Base-by-base conservation (phyloP, 208 protist genomes). In the Sergeia podlipaevii region DNA sequence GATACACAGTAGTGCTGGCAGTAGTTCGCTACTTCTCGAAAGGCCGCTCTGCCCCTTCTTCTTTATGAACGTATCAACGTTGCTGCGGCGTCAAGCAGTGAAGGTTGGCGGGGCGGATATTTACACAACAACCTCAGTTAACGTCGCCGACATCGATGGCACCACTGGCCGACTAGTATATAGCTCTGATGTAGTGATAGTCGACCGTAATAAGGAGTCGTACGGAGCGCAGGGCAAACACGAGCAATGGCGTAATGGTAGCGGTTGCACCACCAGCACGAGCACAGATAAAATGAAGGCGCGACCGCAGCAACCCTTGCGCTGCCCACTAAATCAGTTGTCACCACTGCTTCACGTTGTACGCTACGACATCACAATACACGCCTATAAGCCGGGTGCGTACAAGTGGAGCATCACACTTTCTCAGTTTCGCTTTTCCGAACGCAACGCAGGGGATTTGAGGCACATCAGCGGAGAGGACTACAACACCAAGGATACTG, bases 1-100 rank as follows among this genome's bases (percentile, higher is more conserved):
- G n/a, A n/a, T n/a, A n/a, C n/a, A n/a, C n/a, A n/a, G n/a, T n/a
- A n/a, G n/a, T n/a, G n/a, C n/a, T n/a, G n/a, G n/a, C n/a, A n/a
- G n/a, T n/a, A n/a, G n/a, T n/a, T n/a, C n/a, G n/a, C n/a, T n/a
- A n/a, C n/a, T n/a, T n/a, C n/a, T n/a, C n/a, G n/a, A n/a, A n/a
- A n/a, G n/a, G n/a, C n/a, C n/a, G n/a, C n/a, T 65, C 26, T 66
- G 62, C 4, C 61, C 72, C 13, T 51, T 76, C 29, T 91, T 80
- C 47, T 87, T 88, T 47, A 80, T 81, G 70, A 82, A 85, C 53
- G 50, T 91, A 11, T 86, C 84, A 7, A 74, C 76, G 11, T 52
- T 91, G 24, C 65, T 91, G 47, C 64, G 77, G n/a, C 65, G 74
- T 0, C 70, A 73, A 44, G 54, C 66, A n/a, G 65, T 91, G 3